Percentiles rank a stretch among this genome's conserved stretches.
phyloP scores from a whole-genome alignment of 169 alveolate species.

The Plasmodium vinckei region DNA sequence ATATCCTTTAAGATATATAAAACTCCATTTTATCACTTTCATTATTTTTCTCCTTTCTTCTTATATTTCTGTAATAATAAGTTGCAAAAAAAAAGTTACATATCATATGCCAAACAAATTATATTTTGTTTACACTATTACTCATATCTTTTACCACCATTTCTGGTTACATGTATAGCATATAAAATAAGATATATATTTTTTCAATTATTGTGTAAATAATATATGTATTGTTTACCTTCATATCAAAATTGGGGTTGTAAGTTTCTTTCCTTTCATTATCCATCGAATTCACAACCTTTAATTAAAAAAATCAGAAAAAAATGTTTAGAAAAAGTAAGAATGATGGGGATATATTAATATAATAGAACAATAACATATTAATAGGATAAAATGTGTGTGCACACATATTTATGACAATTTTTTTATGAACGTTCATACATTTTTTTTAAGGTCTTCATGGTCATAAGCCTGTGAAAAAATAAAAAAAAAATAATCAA shows the following conservation, averaged over 20 bases:
- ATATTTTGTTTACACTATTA: too few species aligned
- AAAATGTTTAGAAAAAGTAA: background rate
- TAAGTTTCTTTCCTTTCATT: slow-evolving; percentile 38
- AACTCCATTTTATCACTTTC: too few species aligned
- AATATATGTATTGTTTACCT: slow-evolving; percentile 21
- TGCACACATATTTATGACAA: too few species aligned
- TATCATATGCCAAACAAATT: too few species aligned
- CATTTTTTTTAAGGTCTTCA: slow-evolving; percentile 65
- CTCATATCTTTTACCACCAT: background rate
- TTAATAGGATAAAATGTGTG: too few species aligned
- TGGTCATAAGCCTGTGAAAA: slow-evolving; percentile 59
- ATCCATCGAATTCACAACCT: slow-evolving; percentile 49
- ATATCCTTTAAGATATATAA: too few species aligned
- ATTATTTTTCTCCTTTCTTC: too few species aligned
- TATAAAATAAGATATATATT: too few species aligned
- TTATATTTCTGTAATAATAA: too few species aligned
- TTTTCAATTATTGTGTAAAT: background rate
- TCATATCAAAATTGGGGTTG: slow-evolving; percentile 28
- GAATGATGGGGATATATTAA: too few species aligned
- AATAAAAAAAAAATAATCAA: background rate
- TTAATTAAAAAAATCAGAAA: background rate
- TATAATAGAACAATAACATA: too few species aligned
- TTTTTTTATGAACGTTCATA: slow-evolving; percentile 2
- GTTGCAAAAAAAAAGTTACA: too few species aligned
- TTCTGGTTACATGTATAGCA: background rate